Evolutionary conservation across 257 asterid genomes (phyloP), one percentile per base, ranked within the genome.

Genomic region (Salvia splendens): DNA sequence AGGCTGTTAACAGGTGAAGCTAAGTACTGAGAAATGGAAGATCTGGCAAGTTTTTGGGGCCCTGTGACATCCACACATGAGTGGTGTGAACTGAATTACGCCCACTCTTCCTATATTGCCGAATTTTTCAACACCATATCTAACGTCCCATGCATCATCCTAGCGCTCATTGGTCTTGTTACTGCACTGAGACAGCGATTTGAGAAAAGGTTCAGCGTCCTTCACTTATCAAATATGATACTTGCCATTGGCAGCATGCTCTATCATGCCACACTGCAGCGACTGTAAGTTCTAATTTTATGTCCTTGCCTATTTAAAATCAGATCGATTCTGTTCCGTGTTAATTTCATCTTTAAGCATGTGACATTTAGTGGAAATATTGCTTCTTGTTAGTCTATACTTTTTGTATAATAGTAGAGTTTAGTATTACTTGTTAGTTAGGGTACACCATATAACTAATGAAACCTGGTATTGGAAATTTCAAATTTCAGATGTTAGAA

Each of bases 21-120:
- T 55, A 60, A 16, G 33, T 57, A 70, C 67, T 75, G 73, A 68
- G 82, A 74, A 65, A 92, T 92, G 98, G 89, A 85, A 28, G 89
- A 68, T 59, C 52, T 78, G 41, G 81, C 96, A 67, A 88, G 89
- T 76, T 92, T 92, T 63, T 92, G 97, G 97, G 98, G 98, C 16
- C 97, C 98, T 41, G 97, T 92, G 57, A 92, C 98, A 45, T 87
- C 98, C 52, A 79, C 92, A 4, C 93, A 85, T 46, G 98, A 92
- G 80, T 92, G 98, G 98, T 92, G 98, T 78, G 98, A 92, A 85
- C 84, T 83, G 62, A 92, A 92, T 75, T 92, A 92, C 80, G 86
- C 77, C 61, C 78, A 86, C 92, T 86, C 98, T 10, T 84, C 97
- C 74, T 92, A 87, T 62, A 74, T 92, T 58, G 98, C 98, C 0